Evolutionary conservation across 768 basidiomycete species (phyloP), one percentile per base, ranked within the genome.

Genomic region (Sporobolomyces pararoseus): DNA sequence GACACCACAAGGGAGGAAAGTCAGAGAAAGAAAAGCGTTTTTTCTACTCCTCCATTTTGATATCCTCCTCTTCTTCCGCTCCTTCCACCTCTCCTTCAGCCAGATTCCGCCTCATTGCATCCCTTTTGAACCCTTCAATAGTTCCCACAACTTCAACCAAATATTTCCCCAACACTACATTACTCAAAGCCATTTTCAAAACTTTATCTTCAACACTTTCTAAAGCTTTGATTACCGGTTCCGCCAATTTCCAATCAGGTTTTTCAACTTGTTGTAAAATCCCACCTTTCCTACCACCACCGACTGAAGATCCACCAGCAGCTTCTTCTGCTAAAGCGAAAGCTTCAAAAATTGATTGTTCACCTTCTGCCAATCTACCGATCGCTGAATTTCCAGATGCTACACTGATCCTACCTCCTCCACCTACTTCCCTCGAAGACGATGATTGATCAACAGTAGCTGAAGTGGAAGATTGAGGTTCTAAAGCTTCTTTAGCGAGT

Each of bases 281-380:
- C 29, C 39, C 46, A n/a, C 63, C 44, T 23, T 52, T 57, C 47
- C n/a, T 21, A 25, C n/a, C 47, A 7, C 53, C n/a, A 31, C 32
- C 35, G 34, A 25, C 3, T 7, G 31, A 42, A 42, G 39, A 42
- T 5, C 7, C 31, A 35, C 53, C 53, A 13, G 29, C 7, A 16
- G 62, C 68, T 31, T 70, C 74, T 19, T 54, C 65, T 9, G 74
- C 74, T 10, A 53, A 32, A 4, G 59, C 60, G 23, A 75, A 65
- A 32, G 68, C 68, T 55, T 72, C 71, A 23, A 70, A 75, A 34
- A 72, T 72, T 23, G 42, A 53, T 54, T 63, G 58, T 54, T 73
- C 63, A 9, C 66, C 75, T 17, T 60, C 65, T 13, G 65, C 57
- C 17, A 67, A 53, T 21, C 54, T 57, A 39, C 61, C 57, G 37